Conservation (phyloP, 345 rosid species). For the Salix viminalis region DNA sequence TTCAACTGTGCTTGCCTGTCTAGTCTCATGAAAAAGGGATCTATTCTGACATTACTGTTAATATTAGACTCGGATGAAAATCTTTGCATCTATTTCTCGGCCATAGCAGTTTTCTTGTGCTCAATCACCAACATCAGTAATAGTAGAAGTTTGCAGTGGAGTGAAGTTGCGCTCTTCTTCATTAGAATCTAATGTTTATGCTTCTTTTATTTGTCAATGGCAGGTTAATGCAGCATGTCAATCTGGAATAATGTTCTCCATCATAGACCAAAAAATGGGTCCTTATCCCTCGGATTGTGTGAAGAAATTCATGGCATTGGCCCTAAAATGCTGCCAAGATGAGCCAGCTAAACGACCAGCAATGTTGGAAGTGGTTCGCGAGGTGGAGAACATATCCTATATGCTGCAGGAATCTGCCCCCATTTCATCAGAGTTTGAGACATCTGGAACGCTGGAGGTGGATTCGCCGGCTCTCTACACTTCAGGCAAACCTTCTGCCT, state of each 20-base stretch:
- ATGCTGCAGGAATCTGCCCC: conserved; percentile 20
- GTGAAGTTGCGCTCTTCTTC: neutral
- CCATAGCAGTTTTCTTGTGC: too few relatives aligned
- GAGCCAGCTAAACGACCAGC: conserved; percentile 30
- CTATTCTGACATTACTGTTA: too few relatives aligned
- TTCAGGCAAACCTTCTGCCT: conserved; percentile 1
- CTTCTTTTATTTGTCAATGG: neutral
- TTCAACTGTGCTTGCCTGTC: too few relatives aligned
- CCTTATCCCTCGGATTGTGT: conserved; percentile 32
- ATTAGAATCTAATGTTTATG: neutral
- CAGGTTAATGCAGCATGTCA: conserved; percentile 36
- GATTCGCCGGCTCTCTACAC: conserved; percentile 3
- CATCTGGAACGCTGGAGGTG: conserved; percentile 13
- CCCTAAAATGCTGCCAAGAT: conserved; percentile 40
- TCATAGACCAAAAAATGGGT: conserved; percentile 45
- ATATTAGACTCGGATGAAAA: too few relatives aligned
- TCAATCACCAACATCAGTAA: too few relatives aligned
- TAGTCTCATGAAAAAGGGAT: too few relatives aligned
- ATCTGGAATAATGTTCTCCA: conserved; percentile 37
- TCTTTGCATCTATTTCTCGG: too few relatives aligned
- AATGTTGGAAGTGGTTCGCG: conserved; percentile 46
- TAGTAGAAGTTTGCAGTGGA: too few relatives aligned
- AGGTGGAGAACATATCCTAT: conserved; percentile 37
- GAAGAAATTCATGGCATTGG: conserved; percentile 39
- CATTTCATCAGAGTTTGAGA: conserved; percentile 13